Conservation (phyloP, 2,329 filamentous ascomycete species). For the Calonectria pauciramosa region DNA sequence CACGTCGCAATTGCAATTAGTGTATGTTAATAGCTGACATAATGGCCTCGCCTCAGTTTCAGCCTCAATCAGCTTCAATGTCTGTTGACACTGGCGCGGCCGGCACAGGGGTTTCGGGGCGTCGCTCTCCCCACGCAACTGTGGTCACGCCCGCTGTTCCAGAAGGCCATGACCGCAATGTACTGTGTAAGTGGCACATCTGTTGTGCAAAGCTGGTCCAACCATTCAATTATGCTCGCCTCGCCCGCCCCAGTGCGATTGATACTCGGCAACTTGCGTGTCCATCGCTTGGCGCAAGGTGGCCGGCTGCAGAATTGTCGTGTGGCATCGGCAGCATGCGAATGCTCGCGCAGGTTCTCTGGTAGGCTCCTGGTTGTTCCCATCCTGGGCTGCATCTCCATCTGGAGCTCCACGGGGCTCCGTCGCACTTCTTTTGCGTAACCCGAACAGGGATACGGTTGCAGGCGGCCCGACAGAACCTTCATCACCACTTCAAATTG, state of each 20-base stretch:
- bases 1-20: too few species aligned
- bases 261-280: slow-evolving; percentile 30
- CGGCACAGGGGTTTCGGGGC: background rate
- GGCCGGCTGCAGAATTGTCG: background rate
- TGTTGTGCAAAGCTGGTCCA: background rate
- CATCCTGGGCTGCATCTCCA: slow-evolving; percentile 1
- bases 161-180: background rate
- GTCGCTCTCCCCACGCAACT: background rate
- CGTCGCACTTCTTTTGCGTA: background rate
- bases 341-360: background rate
- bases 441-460: background rate
- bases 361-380: background rate
- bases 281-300: slow-evolving; percentile 23
- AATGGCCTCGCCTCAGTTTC: background rate
- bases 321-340: background rate
- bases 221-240: background rate
- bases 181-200: background rate
- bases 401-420: background rate
- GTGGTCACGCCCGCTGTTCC: background rate
- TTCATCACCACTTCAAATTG: slow-evolving; percentile 17
- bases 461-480: background rate
- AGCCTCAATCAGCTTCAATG: slow-evolving; percentile 34
- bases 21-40: slow-evolving; percentile 24
- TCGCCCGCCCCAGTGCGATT: background rate
- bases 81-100: background rate